phyloP scores from a whole-genome alignment of 352 stramenopile species.

The Phytophthora brassicae region DNA sequence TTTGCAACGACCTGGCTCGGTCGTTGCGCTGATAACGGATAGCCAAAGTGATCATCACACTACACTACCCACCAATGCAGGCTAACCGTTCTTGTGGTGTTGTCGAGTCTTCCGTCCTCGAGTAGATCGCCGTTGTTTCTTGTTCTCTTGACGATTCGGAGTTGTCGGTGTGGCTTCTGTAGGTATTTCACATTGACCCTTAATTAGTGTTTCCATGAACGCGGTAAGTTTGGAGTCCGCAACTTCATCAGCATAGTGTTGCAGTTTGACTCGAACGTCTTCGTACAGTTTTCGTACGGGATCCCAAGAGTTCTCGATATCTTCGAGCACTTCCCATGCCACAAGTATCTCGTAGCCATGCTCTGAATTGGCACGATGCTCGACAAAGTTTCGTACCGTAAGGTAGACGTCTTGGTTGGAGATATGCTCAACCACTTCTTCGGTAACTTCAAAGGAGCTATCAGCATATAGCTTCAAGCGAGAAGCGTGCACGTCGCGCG shows the following conservation, averaged over 20 bases:
- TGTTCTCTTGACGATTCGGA: no score
- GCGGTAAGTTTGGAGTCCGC: no score
- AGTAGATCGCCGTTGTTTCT: no score
- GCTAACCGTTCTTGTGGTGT: no score
- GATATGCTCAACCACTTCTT: constrained; percentile 7
- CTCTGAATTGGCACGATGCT: neutral
- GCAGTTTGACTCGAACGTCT: neutral
- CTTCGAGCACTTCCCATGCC: neutral
- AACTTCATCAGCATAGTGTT: neutral
- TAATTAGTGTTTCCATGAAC: no score
- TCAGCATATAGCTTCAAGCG: neutral
- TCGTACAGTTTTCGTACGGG: neutral
- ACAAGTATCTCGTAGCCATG: constrained; percentile 2
- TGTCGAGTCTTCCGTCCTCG: no score
- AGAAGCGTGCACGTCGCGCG: neutral
- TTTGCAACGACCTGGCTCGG: no score
- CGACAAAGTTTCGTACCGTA: neutral
- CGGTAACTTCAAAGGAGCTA: neutral
- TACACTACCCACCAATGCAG: no score
- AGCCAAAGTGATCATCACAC: no score
- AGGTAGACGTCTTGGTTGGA: constrained; percentile 7
- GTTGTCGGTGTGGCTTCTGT: no score
- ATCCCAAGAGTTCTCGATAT: constrained; percentile 4
- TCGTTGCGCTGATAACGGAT: no score
- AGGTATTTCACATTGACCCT: no score